A percentile compares a stretch with the other conserved stretches of the same genome.
Evolutionary conservation across 169 alveolate species (phyloP).

Genomic region (Gregarina niphandrodes): DNA sequence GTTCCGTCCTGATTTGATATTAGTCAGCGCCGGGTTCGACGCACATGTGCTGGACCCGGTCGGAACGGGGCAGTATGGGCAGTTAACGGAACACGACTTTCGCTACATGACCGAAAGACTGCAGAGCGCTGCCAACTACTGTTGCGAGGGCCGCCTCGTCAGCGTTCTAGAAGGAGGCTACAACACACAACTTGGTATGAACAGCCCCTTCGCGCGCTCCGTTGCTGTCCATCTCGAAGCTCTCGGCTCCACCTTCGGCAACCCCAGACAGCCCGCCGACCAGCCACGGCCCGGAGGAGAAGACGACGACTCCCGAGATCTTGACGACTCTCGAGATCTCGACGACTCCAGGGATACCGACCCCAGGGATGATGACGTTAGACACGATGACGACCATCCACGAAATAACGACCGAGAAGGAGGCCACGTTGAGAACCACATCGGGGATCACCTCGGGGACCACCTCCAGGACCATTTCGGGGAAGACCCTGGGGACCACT

Average conservation of each 20-base stretch:
- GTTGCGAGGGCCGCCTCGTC: slow-evolving; percentile 70
- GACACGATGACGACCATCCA: neutral
- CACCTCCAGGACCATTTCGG: neutral
- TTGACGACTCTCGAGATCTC: no score
- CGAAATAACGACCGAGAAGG: neutral
- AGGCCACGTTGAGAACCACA: neutral
- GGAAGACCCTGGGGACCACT: neutral
- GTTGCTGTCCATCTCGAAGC: slow-evolving; percentile 68
- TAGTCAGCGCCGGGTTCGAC: slow-evolving; percentile 91
- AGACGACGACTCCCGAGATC: no score
- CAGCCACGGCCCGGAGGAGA: no score
- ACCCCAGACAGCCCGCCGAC: no score
- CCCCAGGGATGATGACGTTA: neutral
- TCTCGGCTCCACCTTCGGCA: no score
- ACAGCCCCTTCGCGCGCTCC: slow-evolving; percentile 70
- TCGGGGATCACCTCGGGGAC: neutral
- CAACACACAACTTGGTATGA: slow-evolving; percentile 60
- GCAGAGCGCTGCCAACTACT: slow-evolving; percentile 63
- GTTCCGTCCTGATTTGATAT: slow-evolving; percentile 49
- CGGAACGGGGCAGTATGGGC: slow-evolving; percentile 57
- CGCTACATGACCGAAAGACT: slow-evolving; percentile 72
- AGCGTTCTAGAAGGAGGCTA: slow-evolving; percentile 97
- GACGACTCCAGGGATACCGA: neutral
- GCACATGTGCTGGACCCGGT: slow-evolving; percentile 77
- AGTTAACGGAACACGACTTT: slow-evolving; percentile 68